Percentiles rank a stretch among this genome's conserved stretches.
phyloP scores from a whole-genome alignment of 192 early-diverging fungal species.

The Tieghemiomyces parasiticus region DNA sequence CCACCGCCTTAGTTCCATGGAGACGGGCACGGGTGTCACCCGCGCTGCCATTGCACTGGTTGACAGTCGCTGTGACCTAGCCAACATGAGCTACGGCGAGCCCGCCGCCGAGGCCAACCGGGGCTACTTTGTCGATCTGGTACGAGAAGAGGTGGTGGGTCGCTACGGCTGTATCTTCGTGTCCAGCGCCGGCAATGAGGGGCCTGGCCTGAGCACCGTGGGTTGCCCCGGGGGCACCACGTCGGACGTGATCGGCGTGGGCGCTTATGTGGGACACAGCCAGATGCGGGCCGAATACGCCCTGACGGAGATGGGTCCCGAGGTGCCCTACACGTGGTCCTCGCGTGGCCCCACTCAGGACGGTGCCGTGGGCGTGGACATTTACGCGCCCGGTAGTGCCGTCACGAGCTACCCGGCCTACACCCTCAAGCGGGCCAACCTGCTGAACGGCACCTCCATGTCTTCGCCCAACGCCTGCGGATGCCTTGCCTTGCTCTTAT shows the following conservation, averaged over 20 bases:
- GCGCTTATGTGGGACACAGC: conserved; percentile 70
- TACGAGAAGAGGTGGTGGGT: conserved; percentile 72
- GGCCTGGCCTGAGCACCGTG: conserved; percentile 72
- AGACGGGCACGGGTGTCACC: conserved; percentile 68
- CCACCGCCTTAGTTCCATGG: conserved; percentile 53
- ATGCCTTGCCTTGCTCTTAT: conserved; percentile 70
- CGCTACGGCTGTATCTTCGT: conserved; percentile 75
- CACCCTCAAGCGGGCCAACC: conserved; percentile 42
- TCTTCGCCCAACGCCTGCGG: conserved; percentile 81
- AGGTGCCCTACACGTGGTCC: conserved; percentile 77
- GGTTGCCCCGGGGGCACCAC: conserved; percentile 72
- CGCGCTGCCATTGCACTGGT: conserved; percentile 65
- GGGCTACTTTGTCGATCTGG: conserved; percentile 69
- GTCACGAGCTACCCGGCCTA: conserved; percentile 82
- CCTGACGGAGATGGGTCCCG: conserved; percentile 59
- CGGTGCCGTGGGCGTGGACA: conserved; percentile 66
- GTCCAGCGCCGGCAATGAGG: conserved; percentile 80
- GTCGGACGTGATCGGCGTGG: conserved; percentile 70
- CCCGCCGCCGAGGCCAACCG: conserved; percentile 44
- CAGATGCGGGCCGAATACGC: conserved; percentile 83
- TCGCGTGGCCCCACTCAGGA: conserved; percentile 76
- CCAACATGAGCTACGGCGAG: conserved; percentile 87
- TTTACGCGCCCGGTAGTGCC: conserved; percentile 83
- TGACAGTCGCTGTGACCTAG: conserved; percentile 48
- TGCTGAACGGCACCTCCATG: conserved; percentile 95